Base-by-base conservation (phyloP, 2,329 filamentous ascomycete genomes). In the Grosmannia huntii region DNA sequence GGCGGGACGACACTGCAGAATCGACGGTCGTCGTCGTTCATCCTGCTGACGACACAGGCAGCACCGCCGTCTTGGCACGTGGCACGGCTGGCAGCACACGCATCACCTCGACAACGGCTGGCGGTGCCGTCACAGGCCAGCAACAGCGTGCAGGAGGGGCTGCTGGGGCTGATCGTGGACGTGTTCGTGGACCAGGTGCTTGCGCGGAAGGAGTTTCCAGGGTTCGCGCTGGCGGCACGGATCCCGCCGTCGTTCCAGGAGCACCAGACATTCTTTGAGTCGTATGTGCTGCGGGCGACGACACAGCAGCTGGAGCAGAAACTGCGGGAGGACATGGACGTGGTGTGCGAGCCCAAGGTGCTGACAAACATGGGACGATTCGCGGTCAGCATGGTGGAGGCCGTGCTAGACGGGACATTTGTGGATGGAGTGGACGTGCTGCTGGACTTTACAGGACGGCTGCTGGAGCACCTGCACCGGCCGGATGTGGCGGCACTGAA, bases 381-480 rank as follows among this genome's bases (percentile, higher is more conserved):
- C 62, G 83, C 85, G 36, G 75, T 82, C 3, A 89, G 97, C 67
- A 81, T 97, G 68, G 83, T 87, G 0, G 94, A 99, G 69, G 89
- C 90, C 6, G 86, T 96, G 14, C 96, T 94, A 64, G 94, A 97
- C 71, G 94, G 94, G 19, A 96, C 91, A 89, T 97, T 97, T 67
- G 82, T 96, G 62, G 86, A 94, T 63, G 92, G 92, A 1, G 89
- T 89, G 1, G 87, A 90, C 64, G 79, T 83, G 4, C 80, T 94
- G 64, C 79, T 97, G 36, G 91, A 97, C 65, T 95, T 96, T 65
- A 81, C 86, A 4, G 94, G 92, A 1, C 84, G 86, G 57, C 72
- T 96, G 7, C 72, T 99, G 7, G 94, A 99, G 68, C 92, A 95
- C 66, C 76, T 99, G 4, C 90, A 96, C 68, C 82, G 88, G 11